phyloP scores from a whole-genome alignment of 441 rosid species.

The Cnidoscolus chayamansa region DNA sequence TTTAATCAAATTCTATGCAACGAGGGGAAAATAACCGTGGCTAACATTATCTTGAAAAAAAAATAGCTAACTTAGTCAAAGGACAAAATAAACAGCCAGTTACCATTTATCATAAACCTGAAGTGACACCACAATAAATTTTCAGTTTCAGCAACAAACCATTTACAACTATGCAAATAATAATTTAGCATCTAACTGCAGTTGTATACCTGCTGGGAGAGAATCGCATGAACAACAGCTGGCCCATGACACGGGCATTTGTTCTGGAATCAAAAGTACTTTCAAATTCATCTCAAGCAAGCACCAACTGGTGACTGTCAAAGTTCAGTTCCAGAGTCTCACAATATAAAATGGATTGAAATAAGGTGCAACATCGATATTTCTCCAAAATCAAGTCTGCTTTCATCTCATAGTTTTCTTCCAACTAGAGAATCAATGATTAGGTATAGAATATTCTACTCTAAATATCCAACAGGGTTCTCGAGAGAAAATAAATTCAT shows the following conservation, averaged over 20 bases:
- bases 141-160: neutral
- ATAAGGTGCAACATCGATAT: neutral
- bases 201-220: conserved; percentile 13
- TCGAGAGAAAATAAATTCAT: conserved; percentile 1
- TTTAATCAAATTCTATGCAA: neutral
- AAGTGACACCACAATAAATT: neutral
- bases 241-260: neutral
- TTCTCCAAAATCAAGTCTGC: neutral
- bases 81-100: neutral
- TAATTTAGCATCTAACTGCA: neutral
- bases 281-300: neutral
- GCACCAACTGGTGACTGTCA: neutral
- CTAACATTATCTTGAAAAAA: neutral
- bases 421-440: neutral
- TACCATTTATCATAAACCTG: neutral
- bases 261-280: neutral
- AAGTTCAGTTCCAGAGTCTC: conserved; percentile 4
- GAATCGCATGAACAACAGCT: neutral
- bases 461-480: neutral
- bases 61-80: neutral
- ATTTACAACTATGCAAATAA: neutral
- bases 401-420: neutral
- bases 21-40: neutral
- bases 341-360: neutral
- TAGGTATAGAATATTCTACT: neutral